Conservation (phyloP, 2,329 filamentous ascomycete genomes). For the Alternaria triticina region DNA sequence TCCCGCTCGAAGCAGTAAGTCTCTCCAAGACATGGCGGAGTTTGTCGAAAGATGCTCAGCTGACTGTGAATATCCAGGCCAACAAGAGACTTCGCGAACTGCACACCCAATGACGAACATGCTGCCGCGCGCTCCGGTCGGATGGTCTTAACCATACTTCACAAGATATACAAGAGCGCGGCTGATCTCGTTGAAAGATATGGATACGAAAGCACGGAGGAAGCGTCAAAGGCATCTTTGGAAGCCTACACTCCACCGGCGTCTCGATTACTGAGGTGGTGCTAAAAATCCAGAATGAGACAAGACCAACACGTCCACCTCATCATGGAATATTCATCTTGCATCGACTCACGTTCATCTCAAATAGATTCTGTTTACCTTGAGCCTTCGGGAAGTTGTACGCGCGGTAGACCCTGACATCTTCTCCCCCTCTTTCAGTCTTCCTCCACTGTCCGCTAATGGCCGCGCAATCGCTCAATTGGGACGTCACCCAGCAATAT, state of each 20-base stretch:
- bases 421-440: neutral
- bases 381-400: constrained; percentile 23
- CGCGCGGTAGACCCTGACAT: constrained; percentile 5
- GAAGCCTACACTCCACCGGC: neutral
- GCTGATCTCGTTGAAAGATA: constrained; percentile 18
- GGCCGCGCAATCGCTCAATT: neutral
- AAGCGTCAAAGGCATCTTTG: neutral
- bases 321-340: neutral
- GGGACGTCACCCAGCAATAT: neutral
- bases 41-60: neutral
- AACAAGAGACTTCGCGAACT: constrained; percentile 38
- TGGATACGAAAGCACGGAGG: constrained; percentile 27
- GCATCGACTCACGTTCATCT: constrained; percentile 13
- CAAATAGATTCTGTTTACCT: constrained; percentile 12
- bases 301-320: neutral
- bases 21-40: neutral
- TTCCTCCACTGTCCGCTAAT: neutral
- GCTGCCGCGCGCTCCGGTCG: constrained; percentile 33
- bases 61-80: constrained; percentile 23
- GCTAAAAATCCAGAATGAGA: neutral
- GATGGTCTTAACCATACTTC: constrained; percentile 31
- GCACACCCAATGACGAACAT: constrained; percentile 32
- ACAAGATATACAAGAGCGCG: constrained; percentile 16
- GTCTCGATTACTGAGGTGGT: neutral
- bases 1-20: constrained; percentile 37